phyloP scores from a whole-genome alignment of 129 eudicot species.

The Helianthus tuberosus region DNA sequence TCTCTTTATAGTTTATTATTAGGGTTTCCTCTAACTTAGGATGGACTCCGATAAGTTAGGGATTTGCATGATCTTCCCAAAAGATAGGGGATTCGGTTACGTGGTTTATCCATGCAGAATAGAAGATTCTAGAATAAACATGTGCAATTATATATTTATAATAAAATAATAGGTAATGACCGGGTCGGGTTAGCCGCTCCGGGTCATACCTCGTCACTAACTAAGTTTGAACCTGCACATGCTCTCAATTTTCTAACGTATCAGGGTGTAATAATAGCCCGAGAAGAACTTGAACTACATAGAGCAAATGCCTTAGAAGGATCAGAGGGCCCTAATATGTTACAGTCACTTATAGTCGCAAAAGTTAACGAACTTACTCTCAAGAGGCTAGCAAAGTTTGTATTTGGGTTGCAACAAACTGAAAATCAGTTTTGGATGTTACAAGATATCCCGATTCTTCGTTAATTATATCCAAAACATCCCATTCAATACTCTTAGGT shows the following conservation, averaged over 20 bases:
- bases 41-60: too few species aligned
- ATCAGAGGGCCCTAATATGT: constrained; percentile 12
- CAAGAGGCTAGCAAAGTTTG: constrained; percentile 48
- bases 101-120: too few species aligned
- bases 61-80: too few species aligned
- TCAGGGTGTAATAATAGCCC: constrained; percentile 34
- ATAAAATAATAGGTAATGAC: too few species aligned
- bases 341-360: constrained; percentile 39
- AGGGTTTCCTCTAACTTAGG: too few species aligned
- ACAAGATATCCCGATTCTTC: constrained; percentile 33
- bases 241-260: constrained; percentile 13
- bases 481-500: neutral
- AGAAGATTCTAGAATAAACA: too few species aligned
- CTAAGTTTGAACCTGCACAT: too few species aligned
- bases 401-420: constrained; percentile 39
- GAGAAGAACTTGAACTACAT: constrained; percentile 23
- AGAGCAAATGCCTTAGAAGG: constrained; percentile 33
- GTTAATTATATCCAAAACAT: constrained; percentile 31
- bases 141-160: too few species aligned
- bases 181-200: too few species aligned
- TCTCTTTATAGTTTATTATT: too few species aligned
- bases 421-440: constrained; percentile 30
- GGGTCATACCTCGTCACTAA: too few species aligned
- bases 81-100: too few species aligned
- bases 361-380: constrained; percentile 53